A percentile compares a stretch with the other conserved stretches of the same genome.
phyloP scores from a whole-genome alignment of 2,329 filamentous ascomycete species.

The Elsinoe ampelina region DNA sequence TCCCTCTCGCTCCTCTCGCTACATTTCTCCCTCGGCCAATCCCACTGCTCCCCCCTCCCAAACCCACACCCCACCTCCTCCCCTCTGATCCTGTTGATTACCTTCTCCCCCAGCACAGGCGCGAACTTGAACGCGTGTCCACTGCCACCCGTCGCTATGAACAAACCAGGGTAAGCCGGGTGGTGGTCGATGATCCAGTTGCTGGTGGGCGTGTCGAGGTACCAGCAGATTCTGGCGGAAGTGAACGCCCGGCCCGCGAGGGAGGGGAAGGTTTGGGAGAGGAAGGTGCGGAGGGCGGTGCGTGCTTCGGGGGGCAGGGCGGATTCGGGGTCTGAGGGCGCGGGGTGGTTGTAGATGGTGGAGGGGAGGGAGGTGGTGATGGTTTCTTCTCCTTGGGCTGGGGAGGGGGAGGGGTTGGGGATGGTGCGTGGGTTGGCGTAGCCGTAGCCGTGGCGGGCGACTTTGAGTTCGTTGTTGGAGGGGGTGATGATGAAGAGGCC shows the following conservation, averaged over 20 bases:
- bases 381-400: constrained; percentile 35
- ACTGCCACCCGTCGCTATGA: constrained; percentile 52
- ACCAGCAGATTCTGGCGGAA: constrained; percentile 45
- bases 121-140: constrained; percentile 56
- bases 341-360: constrained; percentile 36
- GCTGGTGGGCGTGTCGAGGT: constrained; percentile 47
- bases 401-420: constrained; percentile 41
- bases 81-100: constrained; percentile 44
- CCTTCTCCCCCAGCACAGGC: constrained; percentile 47
- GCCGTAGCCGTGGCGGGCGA: constrained; percentile 43
- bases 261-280: constrained; percentile 44
- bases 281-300: constrained; percentile 49
- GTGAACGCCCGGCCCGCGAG: constrained; percentile 36
- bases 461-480: constrained; percentile 34
- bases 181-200: constrained; percentile 48
- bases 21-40: constrained; percentile 34
- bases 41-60: constrained; percentile 54
- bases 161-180: constrained; percentile 41
- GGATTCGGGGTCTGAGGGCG: constrained; percentile 31
- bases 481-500: constrained; percentile 71
- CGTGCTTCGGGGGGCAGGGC: constrained; percentile 53
- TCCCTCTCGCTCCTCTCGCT: constrained; percentile 25
- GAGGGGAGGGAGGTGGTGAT: constrained; percentile 43
- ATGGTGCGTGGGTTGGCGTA: constrained; percentile 40
- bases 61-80: constrained; percentile 27